Evolutionary conservation across 176 grass and related monocot genomes (phyloP), one percentile per base, ranked within the genome.

Genomic region (Urochloa ruziziensis): DNA sequence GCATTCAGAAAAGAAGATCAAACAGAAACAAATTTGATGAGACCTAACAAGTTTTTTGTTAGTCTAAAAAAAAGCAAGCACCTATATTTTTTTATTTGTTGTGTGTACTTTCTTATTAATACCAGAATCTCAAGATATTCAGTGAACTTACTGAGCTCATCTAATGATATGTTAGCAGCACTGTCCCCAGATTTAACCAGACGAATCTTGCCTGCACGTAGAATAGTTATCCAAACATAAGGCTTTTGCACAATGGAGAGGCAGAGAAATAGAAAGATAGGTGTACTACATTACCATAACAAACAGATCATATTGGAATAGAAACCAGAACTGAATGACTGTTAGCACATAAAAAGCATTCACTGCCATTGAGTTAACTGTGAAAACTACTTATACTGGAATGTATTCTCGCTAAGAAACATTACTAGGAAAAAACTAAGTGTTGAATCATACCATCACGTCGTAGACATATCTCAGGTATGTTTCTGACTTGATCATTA

Each of bases 111-210:
- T 64, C 23, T 44, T 69, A 70, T 60, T 60, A 65, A 77, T 64
- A 36, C 58, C 23, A 84, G 65, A 82, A 77, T 30, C 39, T 72
- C 49, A 77, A 75, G 36, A 76, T 43, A 81, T 62, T 76, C 19
- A 63, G 33, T 29, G 48, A 82, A 91, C 93, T 86, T 92, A 98
- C 93, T 89, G 33, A 99, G 85, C 68, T 90, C 91, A 85, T 96
- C 91, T 62, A 99, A 75, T 74, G 93, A 96, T 79, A 92, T 85
- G 69, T 54, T 90, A 68, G 93, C 75, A 89, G 87, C 79, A 77
- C 62, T 73, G 67, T 95, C 87, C 47, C 96, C 93, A 64, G 96
- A 92, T 82, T 92, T 99, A 83, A 96, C 48, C 85, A 99, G 56
- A 12, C 80, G 87, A 88, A 99, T 60, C 79, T 94, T 99, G 29